These are phyloP conservation scores for Lithocarpus polystachyus DNA, from an alignment of 306 rosid genomes.

Conservation along the genomic window DNA sequence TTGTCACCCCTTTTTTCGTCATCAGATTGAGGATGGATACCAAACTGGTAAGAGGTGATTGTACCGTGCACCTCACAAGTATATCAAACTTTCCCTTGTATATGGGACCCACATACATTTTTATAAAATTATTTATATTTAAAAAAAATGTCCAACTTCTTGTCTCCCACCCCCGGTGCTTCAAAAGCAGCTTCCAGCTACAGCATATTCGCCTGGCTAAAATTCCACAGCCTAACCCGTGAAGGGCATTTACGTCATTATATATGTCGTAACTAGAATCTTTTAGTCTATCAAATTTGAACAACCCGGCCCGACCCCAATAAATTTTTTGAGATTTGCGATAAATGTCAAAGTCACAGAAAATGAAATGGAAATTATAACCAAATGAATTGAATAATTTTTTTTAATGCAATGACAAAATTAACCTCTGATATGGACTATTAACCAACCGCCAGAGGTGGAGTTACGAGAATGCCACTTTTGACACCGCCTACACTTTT, in stretches of 20 bases:
- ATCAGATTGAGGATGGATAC: conserved; percentile 57
- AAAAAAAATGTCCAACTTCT: conserved; percentile 39
- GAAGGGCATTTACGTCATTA: conserved; percentile 26
- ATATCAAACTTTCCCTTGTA: conserved; percentile 28
- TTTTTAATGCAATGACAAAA: conserved; percentile 13
- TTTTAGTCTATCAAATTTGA: too few species aligned
- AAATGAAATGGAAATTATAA: background rate
- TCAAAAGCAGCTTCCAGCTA: conserved; percentile 52
- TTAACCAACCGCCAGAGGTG: conserved; percentile 24
- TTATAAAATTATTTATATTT: conserved; percentile 7
- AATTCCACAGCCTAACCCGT: conserved; percentile 39
- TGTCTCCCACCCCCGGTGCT: conserved; percentile 53
- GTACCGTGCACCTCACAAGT: conserved; percentile 42
- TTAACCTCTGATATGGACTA: conserved; percentile 33
- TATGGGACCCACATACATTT: conserved; percentile 51
- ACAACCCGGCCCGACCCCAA: too few species aligned
- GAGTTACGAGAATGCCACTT: conserved; percentile 40
- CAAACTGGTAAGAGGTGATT: conserved; percentile 46
- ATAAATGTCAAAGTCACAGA: background rate
- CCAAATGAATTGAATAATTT: background rate
- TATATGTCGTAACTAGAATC: background rate
- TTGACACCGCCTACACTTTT: conserved; percentile 39
- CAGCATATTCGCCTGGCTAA: conserved; percentile 37
- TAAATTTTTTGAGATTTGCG: too few species aligned
- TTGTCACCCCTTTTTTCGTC: conserved; percentile 38